Conservation (phyloP, 257 asterid species). For the Prunella vulgaris region DNA sequence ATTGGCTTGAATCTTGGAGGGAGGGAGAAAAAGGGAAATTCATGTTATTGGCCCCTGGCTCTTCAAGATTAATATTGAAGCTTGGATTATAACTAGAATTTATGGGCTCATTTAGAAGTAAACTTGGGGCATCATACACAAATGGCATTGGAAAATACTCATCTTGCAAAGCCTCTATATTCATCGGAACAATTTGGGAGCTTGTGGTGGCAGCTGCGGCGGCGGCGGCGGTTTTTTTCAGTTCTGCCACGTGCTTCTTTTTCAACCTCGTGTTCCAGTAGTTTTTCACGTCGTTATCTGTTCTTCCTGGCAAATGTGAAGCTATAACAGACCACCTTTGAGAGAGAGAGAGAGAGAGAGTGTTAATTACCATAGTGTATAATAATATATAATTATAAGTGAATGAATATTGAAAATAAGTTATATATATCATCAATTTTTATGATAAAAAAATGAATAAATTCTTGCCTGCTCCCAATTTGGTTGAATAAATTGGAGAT, state of each 20-base stretch:
- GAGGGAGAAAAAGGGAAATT: constrained; percentile 7
- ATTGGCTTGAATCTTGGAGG: constrained; percentile 27
- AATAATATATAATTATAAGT: too few relatives aligned
- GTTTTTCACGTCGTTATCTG: constrained; percentile 62
- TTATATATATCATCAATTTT: too few relatives aligned
- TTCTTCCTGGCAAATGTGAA: constrained; percentile 54
- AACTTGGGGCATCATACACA: neutral
- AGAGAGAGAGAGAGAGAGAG: neutral
- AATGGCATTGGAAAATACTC: constrained; percentile 19
- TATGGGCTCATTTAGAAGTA: neutral
- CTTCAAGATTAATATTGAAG: neutral
- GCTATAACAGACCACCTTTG: constrained; percentile 55
- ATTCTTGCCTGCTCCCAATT: constrained; percentile 63
- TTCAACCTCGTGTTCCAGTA: constrained; percentile 57
- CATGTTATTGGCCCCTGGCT: neutral
- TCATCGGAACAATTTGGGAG: neutral
- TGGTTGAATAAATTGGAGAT: constrained; percentile 31
- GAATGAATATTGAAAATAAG: too few relatives aligned
- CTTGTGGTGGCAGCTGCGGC: neutral
- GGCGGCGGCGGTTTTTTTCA: neutral
- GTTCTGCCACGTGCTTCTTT: constrained; percentile 28
- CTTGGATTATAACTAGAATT: neutral
- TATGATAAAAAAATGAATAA: too few relatives aligned
- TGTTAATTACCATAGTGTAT: neutral
- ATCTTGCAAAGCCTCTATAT: neutral